Conservation (phyloP, 305 asterid genomes). For the Fraxinus paxiana region DNA sequence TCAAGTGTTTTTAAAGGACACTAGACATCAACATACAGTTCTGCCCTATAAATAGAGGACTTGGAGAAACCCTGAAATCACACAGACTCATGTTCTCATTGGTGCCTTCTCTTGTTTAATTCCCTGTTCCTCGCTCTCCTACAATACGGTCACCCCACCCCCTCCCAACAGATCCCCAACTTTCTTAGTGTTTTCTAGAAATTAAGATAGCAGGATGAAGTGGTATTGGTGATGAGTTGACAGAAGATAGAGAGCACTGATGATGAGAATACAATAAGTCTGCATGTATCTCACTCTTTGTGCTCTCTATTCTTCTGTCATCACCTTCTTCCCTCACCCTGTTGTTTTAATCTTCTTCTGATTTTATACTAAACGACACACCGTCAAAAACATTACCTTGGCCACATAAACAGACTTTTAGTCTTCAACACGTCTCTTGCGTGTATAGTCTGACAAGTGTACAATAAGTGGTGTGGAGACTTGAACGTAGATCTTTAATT, state of each 20-base stretch:
- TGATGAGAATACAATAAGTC: slow-evolving; percentile 30
- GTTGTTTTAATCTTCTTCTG: background rate
- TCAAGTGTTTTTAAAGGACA: background rate
- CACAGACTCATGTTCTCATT: slow-evolving; percentile 10
- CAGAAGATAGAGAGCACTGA: slow-evolving; percentile 65
- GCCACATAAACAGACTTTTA: background rate
- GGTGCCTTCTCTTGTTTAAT: background rate
- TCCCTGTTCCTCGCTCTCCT: background rate
- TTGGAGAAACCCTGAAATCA: slow-evolving; percentile 17
- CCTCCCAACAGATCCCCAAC: background rate
- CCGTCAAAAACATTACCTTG: background rate
- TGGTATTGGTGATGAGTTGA: slow-evolving; percentile 44
- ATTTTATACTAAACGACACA: background rate
- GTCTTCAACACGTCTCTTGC: background rate
- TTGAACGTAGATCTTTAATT: background rate
- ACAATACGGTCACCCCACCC: background rate
- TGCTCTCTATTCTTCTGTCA: slow-evolving; percentile 55
- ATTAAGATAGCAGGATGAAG: slow-evolving; percentile 26
- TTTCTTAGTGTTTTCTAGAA: background rate
- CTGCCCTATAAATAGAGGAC: slow-evolving; percentile 36
- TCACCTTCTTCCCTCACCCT: slow-evolving; percentile 36
- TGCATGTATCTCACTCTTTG: slow-evolving; percentile 39
- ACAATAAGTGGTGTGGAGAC: background rate
- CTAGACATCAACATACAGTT: background rate
- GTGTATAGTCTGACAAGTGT: background rate